Evolutionary conservation across 2,329 filamentous ascomycete species (phyloP).

Genomic region (Penicillium expansum): DNA sequence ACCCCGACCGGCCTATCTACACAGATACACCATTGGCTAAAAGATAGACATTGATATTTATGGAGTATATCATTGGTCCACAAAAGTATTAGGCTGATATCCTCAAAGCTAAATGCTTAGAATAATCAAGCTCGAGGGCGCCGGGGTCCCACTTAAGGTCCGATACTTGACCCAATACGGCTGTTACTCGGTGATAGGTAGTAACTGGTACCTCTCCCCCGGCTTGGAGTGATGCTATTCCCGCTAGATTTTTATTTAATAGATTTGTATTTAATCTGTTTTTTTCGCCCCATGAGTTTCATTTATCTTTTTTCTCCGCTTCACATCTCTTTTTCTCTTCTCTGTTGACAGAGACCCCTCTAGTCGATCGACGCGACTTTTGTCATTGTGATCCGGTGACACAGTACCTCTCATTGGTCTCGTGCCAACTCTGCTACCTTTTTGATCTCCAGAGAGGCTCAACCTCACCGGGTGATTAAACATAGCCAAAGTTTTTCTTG

Average conservation of each 20-base stretch:
- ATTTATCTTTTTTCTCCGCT: background rate
- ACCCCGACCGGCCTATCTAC: background rate
- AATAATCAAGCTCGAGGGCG: background rate
- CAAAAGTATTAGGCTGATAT: background rate
- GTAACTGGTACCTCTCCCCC: background rate
- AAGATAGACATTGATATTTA: background rate
- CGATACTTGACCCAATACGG: background rate
- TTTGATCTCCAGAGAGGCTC: background rate
- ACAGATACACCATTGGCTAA: background rate
- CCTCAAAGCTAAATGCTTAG: background rate
- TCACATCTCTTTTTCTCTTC: no score
- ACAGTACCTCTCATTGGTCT: background rate
- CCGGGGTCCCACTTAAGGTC: background rate
- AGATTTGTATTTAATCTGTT: background rate
- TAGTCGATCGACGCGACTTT: background rate
- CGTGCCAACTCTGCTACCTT: background rate
- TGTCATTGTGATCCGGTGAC: conserved; percentile 6
- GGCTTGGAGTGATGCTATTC: conserved; percentile 2
- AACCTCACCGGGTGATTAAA: background rate
- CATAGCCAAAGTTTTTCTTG: background rate
- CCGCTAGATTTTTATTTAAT: no score
- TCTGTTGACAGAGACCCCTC: no score
- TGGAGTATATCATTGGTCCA: background rate
- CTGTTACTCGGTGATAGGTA: conserved; percentile 1
- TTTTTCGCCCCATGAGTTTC: background rate